These are phyloP conservation scores for Bocquillonia castaneifolia DNA, from an alignment of 441 rosid genomes.

Conservation along the genomic window DNA sequence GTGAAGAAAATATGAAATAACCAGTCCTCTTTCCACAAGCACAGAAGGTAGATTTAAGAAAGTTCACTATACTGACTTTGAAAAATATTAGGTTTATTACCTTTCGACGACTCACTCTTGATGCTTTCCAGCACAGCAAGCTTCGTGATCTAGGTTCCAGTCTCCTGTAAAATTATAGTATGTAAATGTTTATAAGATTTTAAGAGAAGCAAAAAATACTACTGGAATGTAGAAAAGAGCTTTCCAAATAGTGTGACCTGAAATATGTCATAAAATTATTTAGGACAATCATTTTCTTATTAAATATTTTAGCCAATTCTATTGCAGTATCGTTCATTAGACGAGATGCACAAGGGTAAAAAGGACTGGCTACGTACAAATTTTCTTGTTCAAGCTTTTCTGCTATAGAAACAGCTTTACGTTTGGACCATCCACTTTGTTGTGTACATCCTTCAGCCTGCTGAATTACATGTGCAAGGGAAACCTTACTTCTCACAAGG, in stretches of 20 bases:
- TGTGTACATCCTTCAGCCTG: constrained; percentile 78
- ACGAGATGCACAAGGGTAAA: neutral
- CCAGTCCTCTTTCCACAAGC: neutral
- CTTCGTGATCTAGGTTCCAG: constrained; percentile 87
- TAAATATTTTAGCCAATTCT: neutral
- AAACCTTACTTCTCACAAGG: constrained; percentile 85
- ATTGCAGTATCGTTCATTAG: neutral
- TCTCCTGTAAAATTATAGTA: constrained; percentile 52
- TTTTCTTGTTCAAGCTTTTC: constrained; percentile 99
- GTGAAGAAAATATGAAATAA: neutral
- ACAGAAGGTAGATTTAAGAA: neutral
- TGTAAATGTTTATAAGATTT: constrained; percentile 7
- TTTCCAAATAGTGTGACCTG: neutral
- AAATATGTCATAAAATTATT: neutral
- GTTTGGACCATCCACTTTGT: constrained; percentile 70
- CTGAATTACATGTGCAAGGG: constrained; percentile 90
- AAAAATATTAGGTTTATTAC: constrained; percentile 34
- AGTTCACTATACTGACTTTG: neutral
- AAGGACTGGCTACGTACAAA: constrained; percentile 48
- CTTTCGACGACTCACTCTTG: constrained; percentile 68
- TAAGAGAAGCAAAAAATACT: neutral
- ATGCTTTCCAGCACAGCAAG: constrained; percentile 88
- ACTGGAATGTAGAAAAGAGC: neutral
- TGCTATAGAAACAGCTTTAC: constrained; percentile 89
- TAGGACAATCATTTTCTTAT: neutral